Evolutionary conservation across 2,329 filamentous ascomycete species (phyloP).

Genomic region (Raffaelea ambrosiae): DNA sequence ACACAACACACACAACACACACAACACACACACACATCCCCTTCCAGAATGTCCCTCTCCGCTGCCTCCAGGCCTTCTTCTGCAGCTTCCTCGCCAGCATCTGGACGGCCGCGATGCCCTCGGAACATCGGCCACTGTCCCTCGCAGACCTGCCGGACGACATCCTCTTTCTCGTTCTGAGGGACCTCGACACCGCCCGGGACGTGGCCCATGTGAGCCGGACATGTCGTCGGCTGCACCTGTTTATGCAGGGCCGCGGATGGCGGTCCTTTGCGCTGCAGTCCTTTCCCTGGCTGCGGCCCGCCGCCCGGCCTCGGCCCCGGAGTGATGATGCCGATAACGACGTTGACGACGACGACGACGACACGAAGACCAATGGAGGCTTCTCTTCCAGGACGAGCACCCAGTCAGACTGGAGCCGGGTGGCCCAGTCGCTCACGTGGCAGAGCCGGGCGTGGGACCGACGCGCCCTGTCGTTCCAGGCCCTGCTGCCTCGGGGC

Average conservation of each 20-base stretch:
- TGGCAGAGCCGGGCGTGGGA: slow-evolving; percentile 47
- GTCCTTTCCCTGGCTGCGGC: slow-evolving; percentile 32
- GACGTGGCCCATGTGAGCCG: slow-evolving; percentile 34
- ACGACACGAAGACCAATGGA: neutral
- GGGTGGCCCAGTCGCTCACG: slow-evolving; percentile 36
- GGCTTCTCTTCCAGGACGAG: neutral
- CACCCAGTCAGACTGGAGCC: slow-evolving; percentile 20
- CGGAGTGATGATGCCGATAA: neutral
- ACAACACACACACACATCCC: too few relatives aligned
- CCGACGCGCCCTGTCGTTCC: slow-evolving; percentile 32
- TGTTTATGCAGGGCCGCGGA: slow-evolving; percentile 29
- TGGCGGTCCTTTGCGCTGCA: slow-evolving; percentile 42
- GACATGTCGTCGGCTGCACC: slow-evolving; percentile 29
- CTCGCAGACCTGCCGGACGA: slow-evolving; percentile 40
- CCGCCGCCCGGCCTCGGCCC: neutral
- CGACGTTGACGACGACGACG: neutral
- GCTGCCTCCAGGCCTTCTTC: too few relatives aligned
- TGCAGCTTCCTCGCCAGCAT: neutral
- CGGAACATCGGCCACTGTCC: neutral
- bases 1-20: too few relatives aligned
- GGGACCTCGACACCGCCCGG: slow-evolving; percentile 37
- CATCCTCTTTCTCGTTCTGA: slow-evolving; percentile 38
- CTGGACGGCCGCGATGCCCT: neutral
- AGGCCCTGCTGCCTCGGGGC: slow-evolving; percentile 19
- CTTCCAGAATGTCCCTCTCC: too few relatives aligned